These are phyloP conservation scores for Cinnamomum chago DNA, from an alignment of 164 flowering plant genomes.

Conservation along the genomic window DNA sequence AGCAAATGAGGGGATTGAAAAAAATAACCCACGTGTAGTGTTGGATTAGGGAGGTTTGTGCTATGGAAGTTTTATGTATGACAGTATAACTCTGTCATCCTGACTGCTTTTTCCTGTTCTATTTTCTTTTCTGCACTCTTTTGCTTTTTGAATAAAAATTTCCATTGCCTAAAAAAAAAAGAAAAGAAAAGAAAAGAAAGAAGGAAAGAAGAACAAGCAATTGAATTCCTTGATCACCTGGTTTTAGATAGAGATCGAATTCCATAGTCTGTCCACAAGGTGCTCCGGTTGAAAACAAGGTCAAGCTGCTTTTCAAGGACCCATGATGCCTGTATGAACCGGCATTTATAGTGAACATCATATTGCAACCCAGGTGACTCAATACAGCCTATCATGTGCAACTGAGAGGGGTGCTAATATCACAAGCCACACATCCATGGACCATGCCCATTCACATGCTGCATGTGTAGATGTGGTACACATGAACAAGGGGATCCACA, in stretches of 20 bases:
- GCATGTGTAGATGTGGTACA: background rate
- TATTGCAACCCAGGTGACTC: background rate
- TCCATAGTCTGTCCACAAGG: constrained; percentile 82
- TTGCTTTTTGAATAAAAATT: background rate
- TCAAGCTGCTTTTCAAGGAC: constrained; percentile 84
- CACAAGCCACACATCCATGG: background rate
- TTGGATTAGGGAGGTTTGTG: too few species aligned
- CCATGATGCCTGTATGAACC: constrained; percentile 55
- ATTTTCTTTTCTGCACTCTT: background rate
- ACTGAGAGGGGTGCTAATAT: background rate
- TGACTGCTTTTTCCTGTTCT: too few species aligned
- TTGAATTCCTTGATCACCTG: constrained; percentile 41
- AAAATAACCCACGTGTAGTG: background rate
- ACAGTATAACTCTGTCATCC: too few species aligned
- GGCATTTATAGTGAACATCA: background rate
- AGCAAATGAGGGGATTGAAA: background rate
- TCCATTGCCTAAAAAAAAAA: background rate
- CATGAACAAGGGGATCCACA: background rate
- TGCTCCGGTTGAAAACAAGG: constrained; percentile 74
- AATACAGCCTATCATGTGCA: background rate
- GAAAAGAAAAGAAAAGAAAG: too few species aligned
- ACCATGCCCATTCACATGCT: background rate
- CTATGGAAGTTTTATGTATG: too few species aligned
- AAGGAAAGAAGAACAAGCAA: background rate
- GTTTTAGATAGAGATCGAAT: constrained; percentile 85